These are phyloP conservation scores for Artemisia argyi DNA, from an alignment of 129 eudicot species.

Conservation along the genomic window DNA sequence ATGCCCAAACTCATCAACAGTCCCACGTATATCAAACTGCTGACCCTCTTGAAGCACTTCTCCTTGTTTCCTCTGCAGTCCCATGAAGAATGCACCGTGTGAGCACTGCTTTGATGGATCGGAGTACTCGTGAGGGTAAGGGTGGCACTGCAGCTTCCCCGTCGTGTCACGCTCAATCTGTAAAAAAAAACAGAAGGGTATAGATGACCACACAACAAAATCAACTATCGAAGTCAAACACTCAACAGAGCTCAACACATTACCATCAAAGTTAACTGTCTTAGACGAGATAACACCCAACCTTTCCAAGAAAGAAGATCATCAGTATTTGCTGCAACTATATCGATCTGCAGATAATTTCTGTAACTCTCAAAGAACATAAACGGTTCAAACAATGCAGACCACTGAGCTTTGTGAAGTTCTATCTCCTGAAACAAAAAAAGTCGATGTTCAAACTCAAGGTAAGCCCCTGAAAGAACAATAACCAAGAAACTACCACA, in stretches of 20 bases:
- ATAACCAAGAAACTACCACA: neutral
- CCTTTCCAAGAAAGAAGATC: conserved; percentile 95
- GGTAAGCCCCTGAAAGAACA: neutral
- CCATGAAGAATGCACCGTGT: conserved; percentile 86
- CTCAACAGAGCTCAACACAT: conserved; percentile 20
- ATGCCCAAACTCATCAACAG: conserved; percentile 82
- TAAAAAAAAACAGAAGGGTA: conserved; percentile 1
- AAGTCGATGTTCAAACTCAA: neutral
- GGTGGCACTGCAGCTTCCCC: conserved; percentile 92
- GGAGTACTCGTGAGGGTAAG: conserved; percentile 75
- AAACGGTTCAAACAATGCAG: conserved; percentile 74
- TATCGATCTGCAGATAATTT: conserved; percentile 84
- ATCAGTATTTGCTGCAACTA: conserved; percentile 66
- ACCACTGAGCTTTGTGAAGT: conserved; percentile 71
- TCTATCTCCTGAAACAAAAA: conserved; percentile 68
- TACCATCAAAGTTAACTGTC: conserved; percentile 92
- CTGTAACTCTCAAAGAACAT: conserved; percentile 79
- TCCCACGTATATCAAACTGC: conserved; percentile 87
- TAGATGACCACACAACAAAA: neutral
- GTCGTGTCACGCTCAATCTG: conserved; percentile 87
- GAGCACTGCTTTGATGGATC: conserved; percentile 60
- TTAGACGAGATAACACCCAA: conserved; percentile 92
- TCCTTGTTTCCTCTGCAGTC: conserved; percentile 83
- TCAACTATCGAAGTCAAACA: neutral
- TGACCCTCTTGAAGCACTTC: conserved; percentile 82